These are phyloP conservation scores for Vitis hybrid DNA, from an alignment of 177 flowering plant genomes.

Conservation along the genomic window DNA sequence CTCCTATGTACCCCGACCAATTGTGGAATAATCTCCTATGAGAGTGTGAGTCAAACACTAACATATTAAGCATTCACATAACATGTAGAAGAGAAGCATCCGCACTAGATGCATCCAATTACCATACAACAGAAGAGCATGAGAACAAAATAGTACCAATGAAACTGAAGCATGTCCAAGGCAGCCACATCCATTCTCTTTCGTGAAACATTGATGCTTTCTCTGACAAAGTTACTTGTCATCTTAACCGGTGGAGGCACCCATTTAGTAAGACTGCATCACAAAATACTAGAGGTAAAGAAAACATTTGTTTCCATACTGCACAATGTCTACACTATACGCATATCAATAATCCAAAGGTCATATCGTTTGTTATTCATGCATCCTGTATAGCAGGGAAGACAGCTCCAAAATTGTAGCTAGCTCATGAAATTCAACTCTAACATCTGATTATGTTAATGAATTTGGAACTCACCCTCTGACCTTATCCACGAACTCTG, in stretches of 20 bases:
- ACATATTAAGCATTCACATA: background rate
- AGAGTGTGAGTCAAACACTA: background rate
- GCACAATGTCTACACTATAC: background rate
- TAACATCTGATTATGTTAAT: background rate
- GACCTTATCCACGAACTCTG: slow-evolving; percentile 72
- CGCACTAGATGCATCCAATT: background rate
- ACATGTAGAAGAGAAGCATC: background rate
- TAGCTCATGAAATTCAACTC: background rate
- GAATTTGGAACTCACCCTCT: slow-evolving; percentile 66
- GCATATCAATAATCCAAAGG: background rate
- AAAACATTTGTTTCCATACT: background rate
- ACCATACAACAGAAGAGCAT: background rate
- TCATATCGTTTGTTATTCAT: background rate
- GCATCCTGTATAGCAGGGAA: background rate
- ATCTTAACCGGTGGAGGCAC: slow-evolving; percentile 98
- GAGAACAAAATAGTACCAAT: slow-evolving; percentile 52
- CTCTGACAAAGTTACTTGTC: slow-evolving; percentile 73
- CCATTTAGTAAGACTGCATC: slow-evolving; percentile 95
- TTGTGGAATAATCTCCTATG: too few relatives aligned
- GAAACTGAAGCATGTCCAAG: slow-evolving; percentile 99
- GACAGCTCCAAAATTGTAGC: background rate
- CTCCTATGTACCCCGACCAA: too few relatives aligned
- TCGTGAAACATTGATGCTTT: slow-evolving; percentile 71
- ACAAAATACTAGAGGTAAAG: slow-evolving; percentile 7
- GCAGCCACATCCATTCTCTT: slow-evolving; percentile 96